Conservation (phyloP, 2,329 filamentous ascomycete genomes). For the Rachicladosporium sp. region DNA sequence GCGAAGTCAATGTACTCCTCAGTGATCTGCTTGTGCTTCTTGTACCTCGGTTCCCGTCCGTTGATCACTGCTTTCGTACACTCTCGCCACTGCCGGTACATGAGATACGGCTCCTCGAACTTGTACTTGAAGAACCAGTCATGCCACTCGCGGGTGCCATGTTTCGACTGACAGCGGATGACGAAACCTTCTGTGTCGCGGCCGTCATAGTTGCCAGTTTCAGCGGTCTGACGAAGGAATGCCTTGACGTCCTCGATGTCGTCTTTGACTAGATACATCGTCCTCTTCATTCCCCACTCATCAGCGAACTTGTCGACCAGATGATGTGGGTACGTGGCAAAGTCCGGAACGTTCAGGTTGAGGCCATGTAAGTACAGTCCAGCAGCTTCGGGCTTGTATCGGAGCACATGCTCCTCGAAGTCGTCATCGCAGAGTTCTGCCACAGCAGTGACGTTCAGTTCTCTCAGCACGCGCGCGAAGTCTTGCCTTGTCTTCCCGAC, state of each 20-base stretch:
- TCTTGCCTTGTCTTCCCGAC: slow-evolving; percentile 70
- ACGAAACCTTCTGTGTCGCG: slow-evolving; percentile 96
- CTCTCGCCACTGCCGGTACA: slow-evolving; percentile 98
- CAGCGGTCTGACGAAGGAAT: slow-evolving; percentile 74
- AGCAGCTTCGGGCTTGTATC: slow-evolving; percentile 69
- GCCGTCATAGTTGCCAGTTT: slow-evolving; percentile 80
- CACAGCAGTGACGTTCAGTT: slow-evolving; percentile 83
- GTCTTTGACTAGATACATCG: slow-evolving; percentile 65
- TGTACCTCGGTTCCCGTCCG: slow-evolving; percentile 61
- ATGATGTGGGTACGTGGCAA: slow-evolving; percentile 70
- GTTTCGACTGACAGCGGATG: slow-evolving; percentile 65
- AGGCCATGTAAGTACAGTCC: slow-evolving; percentile 93
- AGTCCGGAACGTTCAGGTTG: slow-evolving; percentile 88
- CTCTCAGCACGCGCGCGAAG: slow-evolving; percentile 61
- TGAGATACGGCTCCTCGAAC: slow-evolving; percentile 95
- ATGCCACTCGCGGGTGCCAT: slow-evolving; percentile 40
- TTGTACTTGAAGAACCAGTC: slow-evolving; percentile 99
- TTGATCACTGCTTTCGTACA: slow-evolving; percentile 82
- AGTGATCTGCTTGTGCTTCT: slow-evolving; percentile 81
- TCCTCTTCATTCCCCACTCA: slow-evolving; percentile 87
- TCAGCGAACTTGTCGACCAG: slow-evolving; percentile 85
- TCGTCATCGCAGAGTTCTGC: slow-evolving; percentile 91
- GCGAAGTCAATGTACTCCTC: slow-evolving; percentile 82
- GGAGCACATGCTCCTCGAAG: slow-evolving; percentile 94
- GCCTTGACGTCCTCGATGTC: slow-evolving; percentile 59